Conservation (phyloP, 345 rosid species). For the Cardiospermum halicacabum region DNA sequence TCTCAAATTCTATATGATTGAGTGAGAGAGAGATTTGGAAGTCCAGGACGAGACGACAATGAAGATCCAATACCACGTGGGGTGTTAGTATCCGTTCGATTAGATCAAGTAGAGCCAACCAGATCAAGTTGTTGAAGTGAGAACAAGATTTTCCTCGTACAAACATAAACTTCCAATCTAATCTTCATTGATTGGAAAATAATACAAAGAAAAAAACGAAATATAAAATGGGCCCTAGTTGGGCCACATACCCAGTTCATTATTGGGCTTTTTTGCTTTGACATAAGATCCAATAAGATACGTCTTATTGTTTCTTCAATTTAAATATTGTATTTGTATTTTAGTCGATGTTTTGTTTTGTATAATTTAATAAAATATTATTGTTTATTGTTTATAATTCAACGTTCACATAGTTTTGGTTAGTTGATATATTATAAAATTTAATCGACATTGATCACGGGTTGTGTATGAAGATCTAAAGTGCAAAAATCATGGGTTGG, state of each 20-base stretch:
- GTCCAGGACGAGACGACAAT: too few species aligned
- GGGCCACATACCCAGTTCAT: neutral
- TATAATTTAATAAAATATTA: too few species aligned
- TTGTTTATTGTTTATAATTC: too few species aligned
- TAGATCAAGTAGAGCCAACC: neutral
- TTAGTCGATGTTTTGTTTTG: too few species aligned
- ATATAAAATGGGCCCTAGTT: neutral
- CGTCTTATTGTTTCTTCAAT: too few species aligned
- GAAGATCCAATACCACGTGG: slow-evolving; percentile 4
- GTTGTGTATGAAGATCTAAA: neutral
- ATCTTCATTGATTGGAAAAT: neutral
- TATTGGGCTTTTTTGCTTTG: neutral
- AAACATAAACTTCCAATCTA: neutral
- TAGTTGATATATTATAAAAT: too few species aligned
- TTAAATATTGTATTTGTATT: too few species aligned
- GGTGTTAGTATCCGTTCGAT: neutral
- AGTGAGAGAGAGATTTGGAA: too few species aligned
- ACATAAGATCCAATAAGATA: too few species aligned
- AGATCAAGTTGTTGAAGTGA: neutral
- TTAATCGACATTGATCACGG: neutral
- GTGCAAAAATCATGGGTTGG: neutral
- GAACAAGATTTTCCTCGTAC: neutral
- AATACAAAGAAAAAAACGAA: neutral
- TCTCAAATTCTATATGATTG: neutral
- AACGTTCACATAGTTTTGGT: too few species aligned